Percentiles rank a stretch among this genome's conserved stretches.
phyloP scores from a whole-genome alignment of 257 asterid genomes.

The Striga asiatica region DNA sequence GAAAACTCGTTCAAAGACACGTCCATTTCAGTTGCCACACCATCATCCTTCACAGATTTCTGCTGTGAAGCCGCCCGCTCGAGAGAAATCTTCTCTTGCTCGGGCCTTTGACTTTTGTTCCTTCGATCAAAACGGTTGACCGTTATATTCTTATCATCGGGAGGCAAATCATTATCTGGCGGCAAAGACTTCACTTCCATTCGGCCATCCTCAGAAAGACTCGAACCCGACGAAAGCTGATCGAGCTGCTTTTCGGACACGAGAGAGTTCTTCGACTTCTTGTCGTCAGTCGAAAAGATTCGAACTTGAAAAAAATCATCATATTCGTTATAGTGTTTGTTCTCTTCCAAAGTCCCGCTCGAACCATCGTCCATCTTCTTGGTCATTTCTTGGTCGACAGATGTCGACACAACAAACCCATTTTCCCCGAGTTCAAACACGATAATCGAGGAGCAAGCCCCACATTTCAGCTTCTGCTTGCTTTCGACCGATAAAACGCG shows the following conservation, averaged over 20 bases:
- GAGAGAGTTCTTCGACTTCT: conserved; percentile 30
- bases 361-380: conserved; percentile 38
- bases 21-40: conserved; percentile 62
- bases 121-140: conserved; percentile 30
- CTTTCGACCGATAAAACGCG: conserved; percentile 30
- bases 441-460: conserved; percentile 74
- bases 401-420: conserved; percentile 38
- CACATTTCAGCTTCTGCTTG: conserved; percentile 59
- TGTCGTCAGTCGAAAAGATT: conserved; percentile 26
- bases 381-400: conserved; percentile 35
- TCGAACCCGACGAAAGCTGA: conserved; percentile 38
- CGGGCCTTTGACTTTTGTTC: conserved; percentile 37
- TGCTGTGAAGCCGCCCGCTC: conserved; percentile 43
- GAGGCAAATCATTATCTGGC: conserved; percentile 26
- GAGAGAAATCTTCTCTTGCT: conserved; percentile 27
- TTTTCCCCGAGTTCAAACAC: conserved; percentile 41
- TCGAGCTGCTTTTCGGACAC: conserved; percentile 33
- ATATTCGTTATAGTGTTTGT: conserved; percentile 27
- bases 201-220: conserved; percentile 27
- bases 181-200: conserved; percentile 20
- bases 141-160: conserved; percentile 22
- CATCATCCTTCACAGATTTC: conserved; percentile 41
- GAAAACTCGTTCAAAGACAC: conserved; percentile 41
- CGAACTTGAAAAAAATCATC: conserved; percentile 32
- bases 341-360: conserved; percentile 42